Conservation (phyloP, 2,329 filamentous ascomycete species). For the Aquanectria penicillioides region DNA sequence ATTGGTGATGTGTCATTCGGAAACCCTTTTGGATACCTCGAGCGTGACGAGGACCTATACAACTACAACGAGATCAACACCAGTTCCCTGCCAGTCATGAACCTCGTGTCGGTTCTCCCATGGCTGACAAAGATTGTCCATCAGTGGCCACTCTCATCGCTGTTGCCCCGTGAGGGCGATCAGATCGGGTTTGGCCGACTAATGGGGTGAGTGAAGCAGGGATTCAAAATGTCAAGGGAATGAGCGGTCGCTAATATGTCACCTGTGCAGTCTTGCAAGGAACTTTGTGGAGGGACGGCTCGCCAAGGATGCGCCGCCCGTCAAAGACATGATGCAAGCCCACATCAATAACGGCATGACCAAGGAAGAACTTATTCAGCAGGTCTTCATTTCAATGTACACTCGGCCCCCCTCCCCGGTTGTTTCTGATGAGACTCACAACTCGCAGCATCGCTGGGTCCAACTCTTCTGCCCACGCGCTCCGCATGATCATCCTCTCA, state of each 20-base stretch:
- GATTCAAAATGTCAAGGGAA: no score
- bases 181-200: conserved; percentile 51
- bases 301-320: conserved; percentile 25
- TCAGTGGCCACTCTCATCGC: conserved; percentile 48
- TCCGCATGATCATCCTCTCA: conserved; percentile 62
- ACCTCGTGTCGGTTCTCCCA: conserved; percentile 49
- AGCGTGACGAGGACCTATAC: conserved; percentile 59
- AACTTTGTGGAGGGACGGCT: conserved; percentile 36
- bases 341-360: conserved; percentile 51
- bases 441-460: conserved; percentile 64
- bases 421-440: background rate
- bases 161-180: conserved; percentile 50
- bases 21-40: conserved; percentile 60
- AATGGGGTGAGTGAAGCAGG: conserved; percentile 45
- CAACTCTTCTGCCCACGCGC: conserved; percentile 65
- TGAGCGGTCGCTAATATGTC: background rate
- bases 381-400: conserved; percentile 53
- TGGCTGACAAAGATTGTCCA: conserved; percentile 48
- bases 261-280: conserved; percentile 27
- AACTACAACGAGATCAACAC: conserved; percentile 56
- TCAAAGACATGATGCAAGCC: conserved; percentile 52
- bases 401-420: background rate
- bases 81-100: conserved; percentile 51
- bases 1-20: conserved; percentile 65
- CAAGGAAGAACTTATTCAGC: conserved; percentile 49